A percentile compares a stretch with the other conserved stretches of the same genome.
phyloP scores from a whole-genome alignment of 2,329 filamentous ascomycete genomes.

The Neofusicoccum laricinum region DNA sequence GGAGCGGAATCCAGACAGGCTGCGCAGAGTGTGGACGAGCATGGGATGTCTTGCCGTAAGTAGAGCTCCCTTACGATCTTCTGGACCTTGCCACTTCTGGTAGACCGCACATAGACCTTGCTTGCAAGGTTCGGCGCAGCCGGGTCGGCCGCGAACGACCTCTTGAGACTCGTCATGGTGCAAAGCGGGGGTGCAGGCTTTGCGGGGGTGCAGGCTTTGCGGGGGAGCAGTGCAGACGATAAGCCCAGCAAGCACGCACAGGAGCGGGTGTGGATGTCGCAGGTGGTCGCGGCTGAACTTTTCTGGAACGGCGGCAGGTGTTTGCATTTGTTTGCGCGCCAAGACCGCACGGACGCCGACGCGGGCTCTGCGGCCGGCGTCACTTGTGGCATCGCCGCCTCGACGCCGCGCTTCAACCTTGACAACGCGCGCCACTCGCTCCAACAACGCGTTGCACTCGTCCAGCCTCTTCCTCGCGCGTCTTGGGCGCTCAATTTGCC shows the following conservation, averaged over 20 bases:
- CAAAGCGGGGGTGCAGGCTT: neutral
- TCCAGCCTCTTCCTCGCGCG: neutral
- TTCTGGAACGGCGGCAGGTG: constrained; percentile 8
- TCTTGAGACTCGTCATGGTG: constrained; percentile 61
- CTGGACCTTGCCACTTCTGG: constrained; percentile 93
- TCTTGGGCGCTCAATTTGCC: neutral
- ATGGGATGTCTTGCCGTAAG: constrained; percentile 92
- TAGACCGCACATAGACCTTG: constrained; percentile 94
- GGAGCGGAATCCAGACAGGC: constrained; percentile 72
- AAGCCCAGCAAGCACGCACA: neutral
- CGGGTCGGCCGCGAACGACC: constrained; percentile 53
- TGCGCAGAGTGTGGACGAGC: constrained; percentile 85
- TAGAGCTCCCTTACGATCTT: constrained; percentile 98
- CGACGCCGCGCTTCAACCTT: neutral
- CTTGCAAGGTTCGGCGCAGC: constrained; percentile 76
- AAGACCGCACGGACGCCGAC: neutral
- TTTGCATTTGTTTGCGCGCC: constrained; percentile 14
- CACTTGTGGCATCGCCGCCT: constrained; percentile 2
- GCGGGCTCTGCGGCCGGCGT: constrained; percentile 4
- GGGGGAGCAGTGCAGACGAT: neutral
- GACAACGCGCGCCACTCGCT: neutral
- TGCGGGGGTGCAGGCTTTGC: neutral
- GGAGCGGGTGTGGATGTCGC: neutral
- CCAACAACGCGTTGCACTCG: neutral
- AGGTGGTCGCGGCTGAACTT: constrained; percentile 2